Evolutionary conservation across 805 yeast genomes (phyloP).

Genomic region (Myxozyma nipponensis): DNA sequence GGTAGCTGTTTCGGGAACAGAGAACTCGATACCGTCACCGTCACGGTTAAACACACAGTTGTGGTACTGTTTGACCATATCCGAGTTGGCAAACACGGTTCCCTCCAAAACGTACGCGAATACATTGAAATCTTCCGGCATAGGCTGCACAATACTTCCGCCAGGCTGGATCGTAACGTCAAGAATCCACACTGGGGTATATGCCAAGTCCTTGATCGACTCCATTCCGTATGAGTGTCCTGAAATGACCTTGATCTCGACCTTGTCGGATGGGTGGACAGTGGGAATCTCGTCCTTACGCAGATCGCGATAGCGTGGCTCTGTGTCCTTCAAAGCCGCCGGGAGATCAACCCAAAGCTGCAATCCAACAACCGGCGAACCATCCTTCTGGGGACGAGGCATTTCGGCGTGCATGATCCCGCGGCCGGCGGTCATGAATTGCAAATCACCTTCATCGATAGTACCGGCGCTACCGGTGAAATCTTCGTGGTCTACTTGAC

Average conservation of each 20-base stretch:
- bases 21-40: constrained; percentile 30
- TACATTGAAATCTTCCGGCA: constrained; percentile 38
- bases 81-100: constrained; percentile 25
- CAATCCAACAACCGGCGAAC: constrained; percentile 55
- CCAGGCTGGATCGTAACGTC: constrained; percentile 64
- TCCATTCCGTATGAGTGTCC: constrained; percentile 74
- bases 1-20: constrained; percentile 26
- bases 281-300: constrained; percentile 66
- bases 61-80: constrained; percentile 22
- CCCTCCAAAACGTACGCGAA: constrained; percentile 34
- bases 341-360: constrained; percentile 90
- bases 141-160: constrained; percentile 56
- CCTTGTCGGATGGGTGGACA: constrained; percentile 60
- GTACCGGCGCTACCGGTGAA: constrained; percentile 82
- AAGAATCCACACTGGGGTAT: constrained; percentile 74
- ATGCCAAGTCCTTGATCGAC: constrained; percentile 69
- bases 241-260: constrained; percentile 60
- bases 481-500: constrained; percentile 76
- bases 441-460: constrained; percentile 76
- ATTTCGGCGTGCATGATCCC: constrained; percentile 82
- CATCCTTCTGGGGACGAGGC: constrained; percentile 55
- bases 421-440: constrained; percentile 90
- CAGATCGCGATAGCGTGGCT: constrained; percentile 77
- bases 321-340: constrained; percentile 52
- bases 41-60: constrained; percentile 28